Evolutionary conservation across 805 yeast species (phyloP).

Genomic region (Kluyveromyces dobzhanskii): DNA sequence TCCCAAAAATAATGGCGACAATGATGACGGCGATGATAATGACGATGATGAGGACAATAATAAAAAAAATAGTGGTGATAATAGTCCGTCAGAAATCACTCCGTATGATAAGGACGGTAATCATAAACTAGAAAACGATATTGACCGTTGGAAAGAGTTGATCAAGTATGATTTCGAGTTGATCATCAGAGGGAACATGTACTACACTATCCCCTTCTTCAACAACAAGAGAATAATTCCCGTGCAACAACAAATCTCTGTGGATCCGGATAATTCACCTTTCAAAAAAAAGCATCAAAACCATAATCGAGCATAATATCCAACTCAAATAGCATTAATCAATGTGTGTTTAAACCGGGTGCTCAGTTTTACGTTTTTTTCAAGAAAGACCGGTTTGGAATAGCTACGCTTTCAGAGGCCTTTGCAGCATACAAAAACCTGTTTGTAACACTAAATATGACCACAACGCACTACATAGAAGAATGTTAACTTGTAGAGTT

Average conservation of each 20-base stretch:
- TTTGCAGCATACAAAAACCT: too few species aligned
- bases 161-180: conserved; percentile 78
- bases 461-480: too few species aligned
- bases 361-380: too few species aligned
- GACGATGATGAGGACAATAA: not conserved
- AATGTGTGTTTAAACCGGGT: too few species aligned
- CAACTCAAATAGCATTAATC: too few species aligned
- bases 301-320: too few species aligned
- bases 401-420: too few species aligned
- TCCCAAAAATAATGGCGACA: conserved; percentile 18
- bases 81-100: too few species aligned
- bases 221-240: conserved; percentile 46
- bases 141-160: conserved; percentile 62
- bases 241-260: conserved; percentile 47
- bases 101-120: not conserved
- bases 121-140: conserved; percentile 26
- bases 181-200: conserved; percentile 72
- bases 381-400: too few species aligned
- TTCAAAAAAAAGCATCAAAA: not conserved
- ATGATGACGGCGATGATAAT: not conserved
- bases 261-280: conserved; percentile 39
- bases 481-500: too few species aligned
- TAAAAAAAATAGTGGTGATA: too few species aligned
- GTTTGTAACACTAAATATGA: too few species aligned
- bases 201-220: conserved; percentile 64